Evolutionary conservation across 495 filamentous ascomycete genomes (phyloP).

Genomic region (Penicillium crystallinum): DNA sequence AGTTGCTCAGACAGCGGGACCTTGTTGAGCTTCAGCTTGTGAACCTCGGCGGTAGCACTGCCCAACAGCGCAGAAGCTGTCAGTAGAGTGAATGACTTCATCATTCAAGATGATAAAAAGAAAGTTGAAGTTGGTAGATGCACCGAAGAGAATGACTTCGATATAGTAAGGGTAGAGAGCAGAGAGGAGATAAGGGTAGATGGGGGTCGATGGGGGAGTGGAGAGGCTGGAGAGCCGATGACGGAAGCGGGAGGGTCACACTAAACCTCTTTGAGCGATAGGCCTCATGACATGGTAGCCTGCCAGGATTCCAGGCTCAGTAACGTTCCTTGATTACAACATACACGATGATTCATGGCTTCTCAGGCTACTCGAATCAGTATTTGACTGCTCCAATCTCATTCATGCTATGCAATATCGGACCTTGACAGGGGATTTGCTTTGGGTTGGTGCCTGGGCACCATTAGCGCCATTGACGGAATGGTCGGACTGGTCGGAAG

Average conservation of each 20-base stretch:
- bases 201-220: constrained; percentile 13
- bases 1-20: constrained; percentile 87
- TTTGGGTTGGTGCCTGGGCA: constrained; percentile 10
- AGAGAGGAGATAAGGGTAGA: constrained; percentile 19
- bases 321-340: neutral
- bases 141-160: constrained; percentile 19
- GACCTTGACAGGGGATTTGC: neutral
- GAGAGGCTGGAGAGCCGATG: constrained; percentile 18
- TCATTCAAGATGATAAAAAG: constrained; percentile 38
- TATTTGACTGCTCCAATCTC: neutral
- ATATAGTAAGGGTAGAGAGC: constrained; percentile 13
- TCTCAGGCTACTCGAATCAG: neutral
- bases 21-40: constrained; percentile 97
- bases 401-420: neutral
- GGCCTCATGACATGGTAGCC: constrained; percentile 2
- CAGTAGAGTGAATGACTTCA: constrained; percentile 76
- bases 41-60: constrained; percentile 74
- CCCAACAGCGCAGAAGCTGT: constrained; percentile 78
- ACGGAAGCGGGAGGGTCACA: constrained; percentile 19
- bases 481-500: constrained; percentile 12
- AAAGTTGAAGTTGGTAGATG: constrained; percentile 4
- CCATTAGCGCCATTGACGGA: constrained; percentile 7
- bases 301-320: neutral
- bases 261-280: constrained; percentile 1
- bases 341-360: neutral